These are phyloP conservation scores for Aspergillus eucalypticola DNA, from an alignment of 2,329 filamentous ascomycete genomes.

Conservation along the genomic window DNA sequence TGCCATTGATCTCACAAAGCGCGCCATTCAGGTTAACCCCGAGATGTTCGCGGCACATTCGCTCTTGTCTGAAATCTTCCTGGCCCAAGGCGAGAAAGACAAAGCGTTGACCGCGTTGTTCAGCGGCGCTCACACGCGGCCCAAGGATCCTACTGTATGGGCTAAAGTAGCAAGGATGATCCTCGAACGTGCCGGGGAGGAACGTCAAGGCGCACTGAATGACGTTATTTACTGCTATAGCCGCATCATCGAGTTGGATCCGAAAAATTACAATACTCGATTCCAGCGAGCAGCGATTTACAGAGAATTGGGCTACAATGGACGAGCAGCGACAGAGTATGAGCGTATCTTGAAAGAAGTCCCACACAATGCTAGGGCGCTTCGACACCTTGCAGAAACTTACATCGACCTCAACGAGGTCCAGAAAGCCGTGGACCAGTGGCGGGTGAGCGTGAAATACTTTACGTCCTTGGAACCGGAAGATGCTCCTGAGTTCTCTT, in stretches of 20 bases:
- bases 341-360: constrained; percentile 56
- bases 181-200: constrained; percentile 50
- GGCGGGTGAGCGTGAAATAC: constrained; percentile 55
- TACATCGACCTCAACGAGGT: constrained; percentile 55
- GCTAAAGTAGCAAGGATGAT: constrained; percentile 58
- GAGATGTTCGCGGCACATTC: constrained; percentile 64
- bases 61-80: constrained; percentile 60
- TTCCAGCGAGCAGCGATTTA: constrained; percentile 58
- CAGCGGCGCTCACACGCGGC: constrained; percentile 59
- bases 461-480: constrained; percentile 48
- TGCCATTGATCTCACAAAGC: constrained; percentile 45
- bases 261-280: constrained; percentile 54
- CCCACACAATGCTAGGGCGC: constrained; percentile 56
- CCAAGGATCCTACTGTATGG: constrained; percentile 59
- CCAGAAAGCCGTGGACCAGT: constrained; percentile 51
- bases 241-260: constrained; percentile 56
- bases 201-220: constrained; percentile 44
- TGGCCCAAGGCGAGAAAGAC: constrained; percentile 56
- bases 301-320: constrained; percentile 50
- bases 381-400: constrained; percentile 59
- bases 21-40: constrained; percentile 59
- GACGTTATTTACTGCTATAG: constrained; percentile 56
- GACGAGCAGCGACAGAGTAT: constrained; percentile 53
- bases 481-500: constrained; percentile 56
- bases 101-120: constrained; percentile 59